phyloP scores from a whole-genome alignment of 140 eudicot species.

The Cichorium intybus region DNA sequence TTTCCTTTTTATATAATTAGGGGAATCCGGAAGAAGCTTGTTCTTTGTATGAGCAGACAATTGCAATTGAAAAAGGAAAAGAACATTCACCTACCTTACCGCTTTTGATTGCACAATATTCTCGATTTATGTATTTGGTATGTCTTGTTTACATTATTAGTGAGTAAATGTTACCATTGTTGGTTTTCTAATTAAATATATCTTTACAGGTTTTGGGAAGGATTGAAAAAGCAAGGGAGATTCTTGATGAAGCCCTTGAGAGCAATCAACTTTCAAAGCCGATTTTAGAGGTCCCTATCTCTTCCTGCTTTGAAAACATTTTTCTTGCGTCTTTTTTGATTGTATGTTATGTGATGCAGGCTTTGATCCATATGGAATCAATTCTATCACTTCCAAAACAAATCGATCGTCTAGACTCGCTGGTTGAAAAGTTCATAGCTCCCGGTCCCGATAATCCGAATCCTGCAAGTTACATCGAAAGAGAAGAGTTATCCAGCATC shows the following conservation, averaged over 20 bases:
- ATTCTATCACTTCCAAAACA: conserved; percentile 69
- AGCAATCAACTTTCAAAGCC: conserved; percentile 73
- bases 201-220: conserved; percentile 63
- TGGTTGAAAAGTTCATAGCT: conserved; percentile 75
- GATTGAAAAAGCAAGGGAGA: conserved; percentile 85
- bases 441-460: conserved; percentile 48
- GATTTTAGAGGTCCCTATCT: conserved; percentile 74
- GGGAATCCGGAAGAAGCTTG: conserved; percentile 88
- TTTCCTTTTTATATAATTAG: conserved; percentile 36
- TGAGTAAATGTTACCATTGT: not conserved
- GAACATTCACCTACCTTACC: conserved; percentile 91
- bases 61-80: conserved; percentile 95
- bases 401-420: conserved; percentile 68
- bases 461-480: conserved; percentile 63
- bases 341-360: conserved; percentile 47
- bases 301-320: not conserved
- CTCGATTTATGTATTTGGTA: conserved; percentile 84
- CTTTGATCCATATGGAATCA: conserved; percentile 82
- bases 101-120: conserved; percentile 79
- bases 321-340: not conserved
- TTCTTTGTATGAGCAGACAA: conserved; percentile 84
- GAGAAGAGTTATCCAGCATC: conserved; percentile 93
- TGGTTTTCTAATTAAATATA: not conserved
- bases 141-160: conserved; percentile 12
- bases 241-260: conserved; percentile 78